Percentiles rank a stretch among this genome's conserved stretches.
phyloP scores from a whole-genome alignment of 164 flowering plant species.

The Sextonia rubra region DNA sequence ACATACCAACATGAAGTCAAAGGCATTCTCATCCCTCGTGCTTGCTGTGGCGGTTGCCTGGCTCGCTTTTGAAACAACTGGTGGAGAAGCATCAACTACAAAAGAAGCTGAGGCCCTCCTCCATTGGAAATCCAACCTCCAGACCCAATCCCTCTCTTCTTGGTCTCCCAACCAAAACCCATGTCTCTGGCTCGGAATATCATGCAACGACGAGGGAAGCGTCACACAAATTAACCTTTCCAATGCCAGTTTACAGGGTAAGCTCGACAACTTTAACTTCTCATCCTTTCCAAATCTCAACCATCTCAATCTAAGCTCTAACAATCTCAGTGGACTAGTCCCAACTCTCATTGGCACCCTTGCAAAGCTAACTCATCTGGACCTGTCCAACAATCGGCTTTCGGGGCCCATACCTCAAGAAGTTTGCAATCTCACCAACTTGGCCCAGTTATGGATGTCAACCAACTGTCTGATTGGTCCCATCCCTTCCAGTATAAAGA shows the following conservation, averaged over 20 bases:
- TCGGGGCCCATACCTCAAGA: slow-evolving; percentile 54
- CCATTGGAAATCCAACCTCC: slow-evolving; percentile 32
- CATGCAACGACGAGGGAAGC: slow-evolving; percentile 22
- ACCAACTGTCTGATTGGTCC: slow-evolving; percentile 48
- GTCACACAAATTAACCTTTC: slow-evolving; percentile 21
- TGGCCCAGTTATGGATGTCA: slow-evolving; percentile 45
- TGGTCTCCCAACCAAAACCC: slow-evolving; percentile 31
- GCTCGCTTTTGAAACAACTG: too few species aligned
- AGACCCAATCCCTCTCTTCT: slow-evolving; percentile 14
- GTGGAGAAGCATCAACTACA: slow-evolving; percentile 1
- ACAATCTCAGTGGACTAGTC: slow-evolving; percentile 26
- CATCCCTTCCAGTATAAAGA: slow-evolving; percentile 28
- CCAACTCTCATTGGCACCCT: slow-evolving; percentile 2
- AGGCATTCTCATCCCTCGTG: too few species aligned
- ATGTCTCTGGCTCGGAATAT: slow-evolving; percentile 41
- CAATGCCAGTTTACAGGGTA: slow-evolving; percentile 20
- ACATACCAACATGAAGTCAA: too few species aligned
- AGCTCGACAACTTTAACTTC: slow-evolving; percentile 30
- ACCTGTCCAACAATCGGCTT: not conserved
- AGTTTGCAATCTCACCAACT: slow-evolving; percentile 40
- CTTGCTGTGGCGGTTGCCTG: too few species aligned
- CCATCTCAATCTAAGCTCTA: slow-evolving; percentile 24
- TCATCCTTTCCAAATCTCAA: slow-evolving; percentile 33
- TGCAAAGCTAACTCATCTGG: slow-evolving; percentile 8
- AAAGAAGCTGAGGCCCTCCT: slow-evolving; percentile 33